These are phyloP conservation scores for Suillus tomentosus DNA, from an alignment of 768 basidiomycete species.

Conservation along the genomic window DNA sequence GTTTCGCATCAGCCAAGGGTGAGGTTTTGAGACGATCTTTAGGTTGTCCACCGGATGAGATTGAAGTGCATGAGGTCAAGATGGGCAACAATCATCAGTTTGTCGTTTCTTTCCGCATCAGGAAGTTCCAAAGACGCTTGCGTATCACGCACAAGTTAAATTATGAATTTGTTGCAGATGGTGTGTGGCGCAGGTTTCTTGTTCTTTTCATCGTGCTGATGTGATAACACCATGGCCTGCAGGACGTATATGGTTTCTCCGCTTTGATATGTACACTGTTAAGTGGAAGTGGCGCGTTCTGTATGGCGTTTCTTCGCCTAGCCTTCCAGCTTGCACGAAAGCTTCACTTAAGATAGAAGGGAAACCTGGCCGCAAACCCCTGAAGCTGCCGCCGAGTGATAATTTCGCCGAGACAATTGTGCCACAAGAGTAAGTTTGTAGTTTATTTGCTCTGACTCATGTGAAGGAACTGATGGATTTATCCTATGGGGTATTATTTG, in stretches of 20 bases:
- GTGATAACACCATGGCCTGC: neutral
- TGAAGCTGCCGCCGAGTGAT: accelerated
- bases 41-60: neutral
- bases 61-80: neutral
- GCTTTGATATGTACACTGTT: neutral
- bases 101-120: too few species aligned
- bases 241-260: neutral
- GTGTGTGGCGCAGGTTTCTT: neutral
- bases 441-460: neutral
- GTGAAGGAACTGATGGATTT: neutral
- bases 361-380: neutral
- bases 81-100: too few species aligned
- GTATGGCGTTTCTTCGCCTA: neutral
- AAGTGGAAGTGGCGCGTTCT: too few species aligned
- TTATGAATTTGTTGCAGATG: neutral
- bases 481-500: neutral
- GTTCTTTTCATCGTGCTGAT: neutral
- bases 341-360: neutral
- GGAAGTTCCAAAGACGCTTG: too few species aligned
- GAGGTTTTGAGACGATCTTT: neutral
- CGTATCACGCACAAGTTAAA: neutral
- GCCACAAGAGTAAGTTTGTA: neutral
- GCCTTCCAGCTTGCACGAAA: neutral
- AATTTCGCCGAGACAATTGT: neutral
- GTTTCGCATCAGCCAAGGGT: too few species aligned